Percentiles rank a stretch among this genome's conserved stretches.
Conservation (phyloP, 108 stramenopile genomes). For the Nitzschia sp. region DNA sequence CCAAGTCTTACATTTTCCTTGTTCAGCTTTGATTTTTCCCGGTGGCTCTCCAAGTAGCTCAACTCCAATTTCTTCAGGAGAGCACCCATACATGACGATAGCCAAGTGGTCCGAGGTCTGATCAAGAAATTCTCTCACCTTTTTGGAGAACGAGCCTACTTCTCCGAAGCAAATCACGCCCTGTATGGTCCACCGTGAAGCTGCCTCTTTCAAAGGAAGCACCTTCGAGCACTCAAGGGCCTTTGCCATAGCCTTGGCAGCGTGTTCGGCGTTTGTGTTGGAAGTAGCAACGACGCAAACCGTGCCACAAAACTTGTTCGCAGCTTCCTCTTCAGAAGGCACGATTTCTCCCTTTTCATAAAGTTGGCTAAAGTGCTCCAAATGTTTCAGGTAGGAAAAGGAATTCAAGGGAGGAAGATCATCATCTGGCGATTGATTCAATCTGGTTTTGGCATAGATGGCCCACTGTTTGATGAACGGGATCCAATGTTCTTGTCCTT, state of each 20-base stretch:
- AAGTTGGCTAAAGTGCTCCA: slow-evolving; percentile 46
- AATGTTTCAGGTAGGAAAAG: slow-evolving; percentile 52
- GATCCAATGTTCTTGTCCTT: slow-evolving; percentile 53
- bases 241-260: slow-evolving; percentile 40
- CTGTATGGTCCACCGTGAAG: not conserved
- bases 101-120: not conserved
- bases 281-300: slow-evolving; percentile 47
- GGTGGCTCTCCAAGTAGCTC: not conserved
- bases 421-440: slow-evolving; percentile 7
- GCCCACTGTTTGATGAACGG: slow-evolving; percentile 72
- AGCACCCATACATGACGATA: slow-evolving; percentile 5
- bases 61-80: not conserved
- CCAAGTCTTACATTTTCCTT: not conserved
- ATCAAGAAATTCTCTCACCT: slow-evolving; percentile 9
- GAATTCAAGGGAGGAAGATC: slow-evolving; percentile 39
- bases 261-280: slow-evolving; percentile 23
- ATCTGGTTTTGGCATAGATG: slow-evolving; percentile 39
- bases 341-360: slow-evolving; percentile 43
- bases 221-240: slow-evolving; percentile 23
- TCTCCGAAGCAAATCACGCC: slow-evolving; percentile 10
- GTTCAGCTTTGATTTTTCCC: not conserved
- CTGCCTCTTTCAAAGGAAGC: not conserved
- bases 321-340: not conserved
- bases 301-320: slow-evolving; percentile 33
- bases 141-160: not conserved